Base-by-base conservation (phyloP, 352 stramenopile species). In the Globisporangium nodosum region DNA sequence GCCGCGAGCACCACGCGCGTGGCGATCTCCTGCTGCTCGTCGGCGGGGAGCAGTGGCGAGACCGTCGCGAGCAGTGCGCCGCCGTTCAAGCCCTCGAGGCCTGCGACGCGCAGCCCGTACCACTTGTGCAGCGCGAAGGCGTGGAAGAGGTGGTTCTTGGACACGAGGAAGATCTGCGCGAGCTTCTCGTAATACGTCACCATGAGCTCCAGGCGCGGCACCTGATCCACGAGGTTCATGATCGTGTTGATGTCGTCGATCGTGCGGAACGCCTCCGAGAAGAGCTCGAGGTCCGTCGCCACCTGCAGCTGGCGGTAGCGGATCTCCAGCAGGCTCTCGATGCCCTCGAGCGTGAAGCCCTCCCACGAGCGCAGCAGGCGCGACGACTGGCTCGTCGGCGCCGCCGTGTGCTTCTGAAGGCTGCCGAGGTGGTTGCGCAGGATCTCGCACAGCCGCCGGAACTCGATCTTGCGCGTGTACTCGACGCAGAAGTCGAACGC, bases 181-280 rank as follows among this genome's bases (percentile, higher is more conserved):
- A 99, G 81, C 66, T 98, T 98, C 64, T 98, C 94, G 73, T 99
- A 99, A 77, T 99, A 99, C 46, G 89, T 97, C 16, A 97, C 92
- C 74, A 99, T 97, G 51, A 98, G 76, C 46, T 98, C 92, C 30
- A 96, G 78, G 53, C 97, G 98, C 39, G 96, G 94, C 24, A 92
- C 81, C 60, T 91, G 79, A 61, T 93, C 82, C 24, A 88, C 77
- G 11, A 92, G 56, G 59, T 81, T 88, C 70, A 99, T 94, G 73
- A 99, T 98, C 63, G 88, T 97, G 83, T 99, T 98, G 71, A 99
- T 99, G 76, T 99, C 97, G 73, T 99, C 97, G 39, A 99, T 97
- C 15, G 96, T 99, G 54, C 96, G 90, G 78, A 99, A 99, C 31
- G 92, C 96, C 71, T 99, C 97, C 3, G 90, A 98, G 77, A 97